Conservation (phyloP, 495 filamentous ascomycete genomes). For the Annulohypoxylon stygium region DNA sequence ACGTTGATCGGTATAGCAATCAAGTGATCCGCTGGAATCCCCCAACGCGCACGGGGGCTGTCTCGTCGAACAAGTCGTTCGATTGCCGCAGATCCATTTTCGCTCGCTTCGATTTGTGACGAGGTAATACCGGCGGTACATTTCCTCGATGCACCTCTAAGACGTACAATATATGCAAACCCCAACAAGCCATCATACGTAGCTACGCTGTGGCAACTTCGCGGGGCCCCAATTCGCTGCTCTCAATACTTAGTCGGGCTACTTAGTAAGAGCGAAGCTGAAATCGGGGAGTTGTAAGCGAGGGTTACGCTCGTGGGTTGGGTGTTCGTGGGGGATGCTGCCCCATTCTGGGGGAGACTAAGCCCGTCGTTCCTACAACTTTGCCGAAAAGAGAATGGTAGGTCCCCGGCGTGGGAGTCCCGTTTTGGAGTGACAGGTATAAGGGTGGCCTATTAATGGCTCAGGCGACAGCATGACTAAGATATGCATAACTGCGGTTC, state of each 20-base stretch:
- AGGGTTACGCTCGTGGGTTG: slow-evolving; percentile 11
- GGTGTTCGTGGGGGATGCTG: slow-evolving; percentile 40
- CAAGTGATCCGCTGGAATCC: slow-evolving; percentile 40
- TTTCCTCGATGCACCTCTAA: slow-evolving; percentile 34
- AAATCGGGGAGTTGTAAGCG: slow-evolving; percentile 19
- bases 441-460: neutral
- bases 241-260: neutral
- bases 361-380: slow-evolving; percentile 32
- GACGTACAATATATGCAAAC: slow-evolving; percentile 39
- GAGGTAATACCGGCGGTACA: slow-evolving; percentile 38
- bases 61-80: slow-evolving; percentile 28
- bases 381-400: slow-evolving; percentile 37
- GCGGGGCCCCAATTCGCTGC: neutral
- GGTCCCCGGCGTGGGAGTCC: slow-evolving; percentile 13
- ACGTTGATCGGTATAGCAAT: slow-evolving; percentile 37
- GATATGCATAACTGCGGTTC: slow-evolving; percentile 19
- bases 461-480: slow-evolving; percentile 22
- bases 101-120: slow-evolving; percentile 18
- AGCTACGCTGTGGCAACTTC: slow-evolving; percentile 11
- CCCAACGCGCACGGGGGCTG: slow-evolving; percentile 21
- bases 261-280: slow-evolving; percentile 40
- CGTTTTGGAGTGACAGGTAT: slow-evolving; percentile 10
- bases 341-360: slow-evolving; percentile 26
- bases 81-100: slow-evolving; percentile 39
- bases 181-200: slow-evolving; percentile 28